Evolutionary conservation across 2,329 filamentous ascomycete species (phyloP).

Genomic region (Nothophoma quercina): DNA sequence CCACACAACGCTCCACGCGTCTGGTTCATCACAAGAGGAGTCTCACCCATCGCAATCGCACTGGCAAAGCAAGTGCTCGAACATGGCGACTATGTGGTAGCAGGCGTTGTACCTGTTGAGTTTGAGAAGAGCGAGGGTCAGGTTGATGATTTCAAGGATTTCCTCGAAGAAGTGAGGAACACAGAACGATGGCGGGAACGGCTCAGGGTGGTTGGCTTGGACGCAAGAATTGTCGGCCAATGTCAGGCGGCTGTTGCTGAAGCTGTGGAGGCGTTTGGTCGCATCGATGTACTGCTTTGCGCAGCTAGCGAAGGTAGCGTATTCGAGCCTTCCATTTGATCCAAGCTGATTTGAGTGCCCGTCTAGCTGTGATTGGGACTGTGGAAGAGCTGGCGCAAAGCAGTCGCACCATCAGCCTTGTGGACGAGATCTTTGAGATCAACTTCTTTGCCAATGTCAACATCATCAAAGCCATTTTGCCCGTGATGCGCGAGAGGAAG

Average conservation of each 20-base stretch:
- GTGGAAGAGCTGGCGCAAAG: constrained; percentile 87
- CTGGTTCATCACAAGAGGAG: constrained; percentile 89
- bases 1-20: constrained; percentile 75
- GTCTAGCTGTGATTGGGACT: constrained; percentile 80
- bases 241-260: constrained; percentile 89
- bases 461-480: constrained; percentile 87
- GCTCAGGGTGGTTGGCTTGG: constrained; percentile 68
- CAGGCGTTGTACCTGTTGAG: constrained; percentile 80
- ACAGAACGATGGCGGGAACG: constrained; percentile 82
- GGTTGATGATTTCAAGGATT: constrained; percentile 79
- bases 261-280: constrained; percentile 81
- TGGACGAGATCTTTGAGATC: constrained; percentile 90
- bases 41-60: constrained; percentile 84
- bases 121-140: constrained; percentile 74
- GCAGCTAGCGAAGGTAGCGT: constrained; percentile 82
- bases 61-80: constrained; percentile 81
- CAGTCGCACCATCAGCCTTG: constrained; percentile 75
- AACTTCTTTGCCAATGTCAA: constrained; percentile 97
- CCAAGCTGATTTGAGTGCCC: neutral
- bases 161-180: constrained; percentile 73
- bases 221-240: constrained; percentile 69
- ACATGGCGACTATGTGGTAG: constrained; percentile 91
- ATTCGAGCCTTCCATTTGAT: neutral
- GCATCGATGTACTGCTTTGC: constrained; percentile 88
- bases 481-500: constrained; percentile 78